Evolutionary conservation across 2,329 filamentous ascomycete genomes (phyloP).

Genomic region (Pseudocercospora musae): DNA sequence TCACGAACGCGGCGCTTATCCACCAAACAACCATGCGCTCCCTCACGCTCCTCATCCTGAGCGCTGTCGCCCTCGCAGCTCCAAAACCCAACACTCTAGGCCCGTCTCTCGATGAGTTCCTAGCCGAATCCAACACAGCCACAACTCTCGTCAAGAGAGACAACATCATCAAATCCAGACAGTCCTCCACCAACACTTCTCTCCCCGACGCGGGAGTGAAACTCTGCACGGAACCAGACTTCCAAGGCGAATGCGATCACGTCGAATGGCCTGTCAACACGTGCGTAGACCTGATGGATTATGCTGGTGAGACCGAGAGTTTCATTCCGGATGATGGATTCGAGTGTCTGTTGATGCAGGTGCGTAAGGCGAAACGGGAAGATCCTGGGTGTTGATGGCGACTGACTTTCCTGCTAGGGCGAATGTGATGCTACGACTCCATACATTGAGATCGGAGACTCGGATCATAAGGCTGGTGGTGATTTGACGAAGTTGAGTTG

Average conservation of each 20-base stretch:
- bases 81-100: not conserved
- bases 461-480: constrained; percentile 12
- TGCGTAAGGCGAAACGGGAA: constrained; percentile 9
- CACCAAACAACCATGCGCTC: not conserved
- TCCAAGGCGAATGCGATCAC: constrained; percentile 27
- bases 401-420: constrained; percentile 7
- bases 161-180: not conserved
- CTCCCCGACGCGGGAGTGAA: constrained; percentile 30
- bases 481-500: constrained; percentile 24
- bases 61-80: not conserved
- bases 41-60: not conserved
- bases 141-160: not conserved
- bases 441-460: constrained; percentile 17
- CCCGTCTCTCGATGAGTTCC: constrained; percentile 9
- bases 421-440: constrained; percentile 21
- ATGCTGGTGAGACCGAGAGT: constrained; percentile 23
- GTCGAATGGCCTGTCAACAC: constrained; percentile 25
- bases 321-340: constrained; percentile 26
- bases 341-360: constrained; percentile 33
- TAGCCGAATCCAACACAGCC: constrained; percentile 1
- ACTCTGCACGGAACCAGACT: constrained; percentile 25
- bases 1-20: not conserved
- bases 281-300: constrained; percentile 29
- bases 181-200: constrained; percentile 1
- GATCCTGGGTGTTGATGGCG: not conserved